A percentile compares a stretch with the other conserved stretches of the same genome.
Evolutionary conservation across 805 yeast species (phyloP).

Genomic region (Blastobotrys robertii): DNA sequence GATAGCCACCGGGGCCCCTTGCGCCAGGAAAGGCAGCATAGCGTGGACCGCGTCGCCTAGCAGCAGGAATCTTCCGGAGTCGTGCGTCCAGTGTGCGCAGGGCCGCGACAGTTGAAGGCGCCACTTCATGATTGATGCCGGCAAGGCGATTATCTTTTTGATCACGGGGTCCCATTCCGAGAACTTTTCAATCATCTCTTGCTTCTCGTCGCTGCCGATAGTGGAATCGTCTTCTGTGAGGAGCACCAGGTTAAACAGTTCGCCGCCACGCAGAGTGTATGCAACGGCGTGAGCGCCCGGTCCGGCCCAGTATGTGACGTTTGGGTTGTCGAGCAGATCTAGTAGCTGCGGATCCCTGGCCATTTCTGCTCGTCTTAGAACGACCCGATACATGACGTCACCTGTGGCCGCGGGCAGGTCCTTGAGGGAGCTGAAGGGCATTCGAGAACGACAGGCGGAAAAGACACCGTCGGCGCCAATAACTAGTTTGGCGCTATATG

Average conservation of each 20-base stretch:
- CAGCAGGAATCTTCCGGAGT: constrained; percentile 22
- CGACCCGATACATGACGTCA: constrained; percentile 8
- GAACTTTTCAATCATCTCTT: constrained; percentile 19
- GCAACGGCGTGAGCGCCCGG: constrained; percentile 11
- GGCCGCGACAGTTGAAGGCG: constrained; percentile 19
- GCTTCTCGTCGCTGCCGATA: constrained; percentile 8
- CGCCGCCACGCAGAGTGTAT: constrained; percentile 7
- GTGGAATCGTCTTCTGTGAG: constrained; percentile 8
- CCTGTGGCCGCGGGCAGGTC: constrained; percentile 2
- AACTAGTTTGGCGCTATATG: neutral
- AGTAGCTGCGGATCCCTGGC: constrained; percentile 5
- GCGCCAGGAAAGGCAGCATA: constrained; percentile 27
- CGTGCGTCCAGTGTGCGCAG: constrained; percentile 22
- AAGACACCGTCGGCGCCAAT: neutral
- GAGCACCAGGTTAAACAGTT: constrained; percentile 9
- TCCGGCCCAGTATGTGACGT: constrained; percentile 10
- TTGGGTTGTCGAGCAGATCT: constrained; percentile 5
- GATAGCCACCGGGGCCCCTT: constrained; percentile 25
- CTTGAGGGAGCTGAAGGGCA: neutral
- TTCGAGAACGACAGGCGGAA: neutral
- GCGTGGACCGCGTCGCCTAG: constrained; percentile 31
- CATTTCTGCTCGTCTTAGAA: constrained; percentile 5
- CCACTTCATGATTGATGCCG: constrained; percentile 20
- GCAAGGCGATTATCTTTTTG: constrained; percentile 11
- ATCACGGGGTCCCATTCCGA: constrained; percentile 23